Conservation (phyloP, 495 filamentous ascomycete genomes). For the Penicillium herquei region DNA sequence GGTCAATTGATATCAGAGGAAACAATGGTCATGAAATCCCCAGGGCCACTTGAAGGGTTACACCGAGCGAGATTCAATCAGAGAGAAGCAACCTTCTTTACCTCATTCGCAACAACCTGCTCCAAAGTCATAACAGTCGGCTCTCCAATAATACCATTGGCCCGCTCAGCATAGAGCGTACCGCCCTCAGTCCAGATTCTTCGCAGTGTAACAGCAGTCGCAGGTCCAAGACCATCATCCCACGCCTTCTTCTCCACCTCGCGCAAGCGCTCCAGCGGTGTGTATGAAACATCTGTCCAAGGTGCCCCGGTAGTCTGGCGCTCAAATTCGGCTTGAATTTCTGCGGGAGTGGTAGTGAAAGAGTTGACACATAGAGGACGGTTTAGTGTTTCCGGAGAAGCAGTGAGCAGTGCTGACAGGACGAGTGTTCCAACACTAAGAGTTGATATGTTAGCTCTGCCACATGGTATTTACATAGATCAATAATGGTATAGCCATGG, state of each 20-base stretch:
- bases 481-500: not conserved
- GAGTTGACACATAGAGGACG: slow-evolving; percentile 66
- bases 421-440: slow-evolving; percentile 65
- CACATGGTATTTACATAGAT: not conserved
- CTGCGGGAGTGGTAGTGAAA: slow-evolving; percentile 61
- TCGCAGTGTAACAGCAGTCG: slow-evolving; percentile 57
- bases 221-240: slow-evolving; percentile 49
- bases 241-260: slow-evolving; percentile 55
- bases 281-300: slow-evolving; percentile 53
- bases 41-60: no score
- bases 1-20: no score
- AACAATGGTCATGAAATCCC: no score
- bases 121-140: slow-evolving; percentile 49
- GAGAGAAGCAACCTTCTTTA: slow-evolving; percentile 18
- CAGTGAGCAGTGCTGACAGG: slow-evolving; percentile 54
- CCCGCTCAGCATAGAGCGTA: slow-evolving; percentile 65
- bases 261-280: slow-evolving; percentile 48
- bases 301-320: slow-evolving; percentile 55
- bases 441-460: slow-evolving; percentile 3
- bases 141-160: slow-evolving; percentile 56
- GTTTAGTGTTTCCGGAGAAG: slow-evolving; percentile 45
- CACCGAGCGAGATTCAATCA: not conserved
- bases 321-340: slow-evolving; percentile 65
- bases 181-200: slow-evolving; percentile 72
- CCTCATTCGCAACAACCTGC: slow-evolving; percentile 31